These are phyloP conservation scores for Apophysomyces sp. DNA, from an alignment of 371 early-diverging fungal genomes.

Conservation along the genomic window DNA sequence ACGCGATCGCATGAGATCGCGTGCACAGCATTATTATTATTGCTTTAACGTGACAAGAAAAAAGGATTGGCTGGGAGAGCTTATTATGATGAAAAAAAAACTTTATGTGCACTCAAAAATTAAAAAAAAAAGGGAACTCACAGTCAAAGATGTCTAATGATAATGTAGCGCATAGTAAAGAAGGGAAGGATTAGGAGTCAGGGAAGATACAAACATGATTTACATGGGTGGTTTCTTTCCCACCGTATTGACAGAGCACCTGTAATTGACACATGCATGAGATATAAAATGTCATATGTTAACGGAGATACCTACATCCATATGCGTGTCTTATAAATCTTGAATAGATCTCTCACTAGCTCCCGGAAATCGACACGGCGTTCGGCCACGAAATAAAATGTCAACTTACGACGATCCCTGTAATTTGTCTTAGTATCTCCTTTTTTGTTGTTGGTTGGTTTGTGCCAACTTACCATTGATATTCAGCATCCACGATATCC, in stretches of 20 bases:
- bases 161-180: not conserved
- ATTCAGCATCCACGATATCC: slow-evolving; percentile 93
- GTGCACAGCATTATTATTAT: not conserved
- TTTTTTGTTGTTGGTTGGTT: not conserved
- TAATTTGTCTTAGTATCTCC: not conserved
- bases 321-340: slow-evolving; percentile 96
- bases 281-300: not conserved
- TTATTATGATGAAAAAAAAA: slow-evolving; percentile 1
- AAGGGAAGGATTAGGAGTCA: not conserved
- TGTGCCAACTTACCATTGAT: slow-evolving; percentile 71
- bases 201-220: not conserved
- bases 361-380: slow-evolving; percentile 96
- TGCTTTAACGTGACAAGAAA: not conserved
- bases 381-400: slow-evolving; percentile 89
- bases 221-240: slow-evolving; percentile 9
- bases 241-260: slow-evolving; percentile 9
- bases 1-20: not conserved
- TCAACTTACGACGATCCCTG: slow-evolving; percentile 90
- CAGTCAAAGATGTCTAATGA: not conserved
- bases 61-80: not conserved
- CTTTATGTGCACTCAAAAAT: not conserved
- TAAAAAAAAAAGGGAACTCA: not conserved
- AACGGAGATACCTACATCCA: slow-evolving; percentile 75
- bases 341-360: slow-evolving; percentile 95
- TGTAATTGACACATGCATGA: not conserved